Evolutionary conservation across 257 asterid genomes (phyloP).

Genomic region (Gardenia jasminoides): DNA sequence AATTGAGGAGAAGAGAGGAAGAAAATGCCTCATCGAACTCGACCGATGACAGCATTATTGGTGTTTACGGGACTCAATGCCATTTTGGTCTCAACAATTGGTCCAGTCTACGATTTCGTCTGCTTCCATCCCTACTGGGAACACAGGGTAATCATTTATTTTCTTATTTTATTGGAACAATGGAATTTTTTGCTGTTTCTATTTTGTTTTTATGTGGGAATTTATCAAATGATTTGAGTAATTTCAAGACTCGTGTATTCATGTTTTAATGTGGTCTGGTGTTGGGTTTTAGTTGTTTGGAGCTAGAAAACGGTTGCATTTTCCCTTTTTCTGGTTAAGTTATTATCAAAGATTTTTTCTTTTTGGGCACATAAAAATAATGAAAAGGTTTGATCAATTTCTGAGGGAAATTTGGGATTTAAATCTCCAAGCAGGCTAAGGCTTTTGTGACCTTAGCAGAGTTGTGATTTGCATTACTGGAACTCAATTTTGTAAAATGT

Average conservation of each 20-base stretch:
- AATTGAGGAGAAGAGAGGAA: not conserved
- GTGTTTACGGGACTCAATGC: conserved; percentile 79
- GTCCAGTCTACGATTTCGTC: conserved; percentile 81
- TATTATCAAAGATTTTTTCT: too few species aligned
- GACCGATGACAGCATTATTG: conserved; percentile 83
- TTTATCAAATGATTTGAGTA: not conserved
- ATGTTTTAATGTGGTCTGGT: not conserved
- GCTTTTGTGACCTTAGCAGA: not conserved
- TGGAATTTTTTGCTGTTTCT: not conserved
- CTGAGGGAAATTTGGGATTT: not conserved
- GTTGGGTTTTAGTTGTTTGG: too few species aligned
- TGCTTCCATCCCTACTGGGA: conserved; percentile 93
- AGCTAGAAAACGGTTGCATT: too few species aligned
- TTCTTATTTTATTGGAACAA: not conserved
- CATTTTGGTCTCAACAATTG: conserved; percentile 63
- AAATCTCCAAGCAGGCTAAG: not conserved
- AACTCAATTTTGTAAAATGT: too few species aligned
- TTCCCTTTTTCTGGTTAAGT: not conserved
- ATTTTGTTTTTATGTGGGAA: not conserved
- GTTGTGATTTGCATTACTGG: not conserved
- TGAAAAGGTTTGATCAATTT: not conserved
- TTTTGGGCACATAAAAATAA: too few species aligned
- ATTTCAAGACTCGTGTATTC: not conserved
- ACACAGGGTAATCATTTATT: conserved; percentile 54
- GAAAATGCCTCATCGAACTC: conserved; percentile 84